Evolutionary conservation across 805 yeast genomes (phyloP).

Genomic region (Yamadazyma phyllophila): DNA sequence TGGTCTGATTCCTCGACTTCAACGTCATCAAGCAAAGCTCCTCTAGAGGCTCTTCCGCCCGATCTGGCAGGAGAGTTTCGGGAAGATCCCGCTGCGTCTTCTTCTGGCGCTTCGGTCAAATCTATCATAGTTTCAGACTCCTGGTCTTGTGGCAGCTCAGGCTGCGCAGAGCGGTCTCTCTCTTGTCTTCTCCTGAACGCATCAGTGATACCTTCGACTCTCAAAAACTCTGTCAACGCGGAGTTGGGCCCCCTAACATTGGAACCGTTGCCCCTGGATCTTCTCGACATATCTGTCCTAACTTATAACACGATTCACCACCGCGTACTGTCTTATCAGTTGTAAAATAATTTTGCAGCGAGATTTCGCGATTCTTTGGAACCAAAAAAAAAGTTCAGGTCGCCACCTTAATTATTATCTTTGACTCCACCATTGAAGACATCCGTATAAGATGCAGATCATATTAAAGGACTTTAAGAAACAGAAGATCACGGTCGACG

Average conservation of each 20-base stretch:
- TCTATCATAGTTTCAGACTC: background rate
- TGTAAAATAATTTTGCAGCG: background rate
- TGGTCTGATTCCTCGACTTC: constrained; percentile 14
- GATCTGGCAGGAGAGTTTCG: background rate
- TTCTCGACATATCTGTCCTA: constrained; percentile 11
- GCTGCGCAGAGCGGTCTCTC: constrained; percentile 6
- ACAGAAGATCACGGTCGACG: constrained; percentile 77
- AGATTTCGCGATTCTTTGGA: background rate
- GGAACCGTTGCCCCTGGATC: constrained; percentile 13
- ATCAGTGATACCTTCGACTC: constrained; percentile 88
- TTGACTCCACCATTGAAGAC: too few species aligned
- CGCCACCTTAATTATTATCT: constrained; percentile 5
- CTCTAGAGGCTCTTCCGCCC: background rate
- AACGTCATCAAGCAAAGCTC: too few species aligned
- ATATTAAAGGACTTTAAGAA: constrained; percentile 91
- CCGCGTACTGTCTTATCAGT: background rate
- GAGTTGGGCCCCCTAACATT: constrained; percentile 67
- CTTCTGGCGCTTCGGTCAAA: background rate
- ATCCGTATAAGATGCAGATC: constrained; percentile 56
- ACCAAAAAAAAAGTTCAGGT: constrained; percentile 1
- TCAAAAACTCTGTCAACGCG: constrained; percentile 83
- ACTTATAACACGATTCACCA: background rate
- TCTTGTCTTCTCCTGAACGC: constrained; percentile 52
- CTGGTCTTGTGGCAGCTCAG: background rate
- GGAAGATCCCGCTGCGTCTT: background rate